Evolutionary conservation across 2,329 filamentous ascomycete species (phyloP), one percentile per base, ranked within the genome.

Genomic region (Colletotrichum sp.): DNA sequence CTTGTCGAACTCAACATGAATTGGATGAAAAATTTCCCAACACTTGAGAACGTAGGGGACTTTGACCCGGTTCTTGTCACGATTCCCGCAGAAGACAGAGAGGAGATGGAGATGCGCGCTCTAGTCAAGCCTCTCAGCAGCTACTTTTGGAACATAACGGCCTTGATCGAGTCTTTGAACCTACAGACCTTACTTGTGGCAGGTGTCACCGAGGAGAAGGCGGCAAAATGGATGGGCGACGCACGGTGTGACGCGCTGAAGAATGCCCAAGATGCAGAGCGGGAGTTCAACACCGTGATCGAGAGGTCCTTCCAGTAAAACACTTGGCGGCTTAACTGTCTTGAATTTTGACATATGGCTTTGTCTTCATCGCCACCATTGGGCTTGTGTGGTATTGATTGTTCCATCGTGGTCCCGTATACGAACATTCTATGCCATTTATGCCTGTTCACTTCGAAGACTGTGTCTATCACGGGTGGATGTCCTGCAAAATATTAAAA

Each of bases 391-490:
- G 39, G 18, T 12, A 2, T 36, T 36, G 34, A 36, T 4, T 9
- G 0, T 49, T 49, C 18, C 18, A 9, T 49, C 9, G 3, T 49
- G 39, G 3, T 4, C 3, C 16, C 18, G 18, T 49, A 6, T 7
- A 18, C 18, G 18, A 49, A n/a, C 18, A 49, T 3, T 1, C 8
- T n/a, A 0, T 49, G 2, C 16, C 18, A 0, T 49, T 49, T 12
- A 0, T 49, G 8, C 39, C 39, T 6, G 16, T 49, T n/a, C 5
- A n/a, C 8, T n/a, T n/a, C 39, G 18, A n/a, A 49, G 18, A 49
- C 36, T 18, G 2, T 44, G 15, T 44, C 16, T 18, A 49, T 49
- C 16, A 4, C 18, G 9, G 18, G 18, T 49, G 39, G 39, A 9
- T 49, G 39, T 49, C 2, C 18, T n/a, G 39, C 39, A n/a, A 49